Conservation (phyloP, 192 early-diverging fungal genomes). For the Dissophora globulifera region DNA sequence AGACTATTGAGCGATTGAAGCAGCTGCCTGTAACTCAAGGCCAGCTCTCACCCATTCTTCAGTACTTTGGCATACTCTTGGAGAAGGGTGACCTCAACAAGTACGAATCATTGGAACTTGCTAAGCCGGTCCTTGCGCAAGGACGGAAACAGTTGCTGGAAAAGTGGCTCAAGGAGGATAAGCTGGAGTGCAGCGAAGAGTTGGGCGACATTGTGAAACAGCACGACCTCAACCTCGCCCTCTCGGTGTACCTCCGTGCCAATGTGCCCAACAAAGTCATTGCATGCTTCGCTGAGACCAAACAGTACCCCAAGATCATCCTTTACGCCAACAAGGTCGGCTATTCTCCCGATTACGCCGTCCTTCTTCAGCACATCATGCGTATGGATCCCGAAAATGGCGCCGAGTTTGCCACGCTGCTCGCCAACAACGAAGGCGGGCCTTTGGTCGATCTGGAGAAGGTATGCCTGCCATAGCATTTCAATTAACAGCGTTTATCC, state of each 20-base stretch:
- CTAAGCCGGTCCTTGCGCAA: conserved; percentile 89
- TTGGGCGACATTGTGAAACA: conserved; percentile 96
- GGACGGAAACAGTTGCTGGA: conserved; percentile 93
- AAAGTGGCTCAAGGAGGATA: conserved; percentile 99
- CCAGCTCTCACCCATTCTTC: conserved; percentile 91
- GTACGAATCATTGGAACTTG: conserved; percentile 93
- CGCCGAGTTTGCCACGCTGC: conserved; percentile 88
- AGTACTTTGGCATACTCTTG: conserved; percentile 96
- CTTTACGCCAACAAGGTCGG: conserved; percentile 95
- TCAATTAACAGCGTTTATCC: too few relatives aligned
- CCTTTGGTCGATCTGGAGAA: conserved; percentile 86
- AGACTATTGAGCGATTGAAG: conserved; percentile 96
- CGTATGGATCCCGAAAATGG: conserved; percentile 94
- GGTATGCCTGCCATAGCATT: too few relatives aligned
- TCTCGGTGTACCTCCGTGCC: conserved; percentile 95
- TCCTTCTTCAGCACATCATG: conserved; percentile 91
- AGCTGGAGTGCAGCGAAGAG: conserved; percentile 98
- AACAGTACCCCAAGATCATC: conserved; percentile 96
- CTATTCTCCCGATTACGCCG: conserved; percentile 92
- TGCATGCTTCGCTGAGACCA: conserved; percentile 96
- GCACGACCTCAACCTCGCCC: conserved; percentile 88
- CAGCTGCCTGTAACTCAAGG: conserved; percentile 77
- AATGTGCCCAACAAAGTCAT: conserved; percentile 95
- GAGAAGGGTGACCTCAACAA: conserved; percentile 96
- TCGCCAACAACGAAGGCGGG: conserved; percentile 86